A percentile compares a stretch with the other conserved stretches of the same genome.
phyloP scores from a whole-genome alignment of 2,329 filamentous ascomycete species.

The Stagonosporopsis cucurbitacearum region DNA sequence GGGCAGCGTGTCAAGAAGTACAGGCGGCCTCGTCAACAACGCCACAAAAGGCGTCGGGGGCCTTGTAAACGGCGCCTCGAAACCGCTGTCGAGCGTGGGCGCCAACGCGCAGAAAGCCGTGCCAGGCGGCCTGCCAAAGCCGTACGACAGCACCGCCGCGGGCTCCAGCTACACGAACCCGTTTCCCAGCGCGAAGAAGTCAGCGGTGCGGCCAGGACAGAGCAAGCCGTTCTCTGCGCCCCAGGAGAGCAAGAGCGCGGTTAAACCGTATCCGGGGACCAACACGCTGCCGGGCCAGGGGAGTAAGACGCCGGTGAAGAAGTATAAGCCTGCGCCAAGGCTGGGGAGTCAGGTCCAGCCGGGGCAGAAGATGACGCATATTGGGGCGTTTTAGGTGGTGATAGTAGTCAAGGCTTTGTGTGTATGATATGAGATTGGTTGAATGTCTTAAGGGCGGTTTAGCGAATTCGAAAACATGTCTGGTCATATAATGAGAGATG shows the following conservation, averaged over 20 bases:
- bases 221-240: conserved; percentile 38
- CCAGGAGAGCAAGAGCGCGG: conserved; percentile 11
- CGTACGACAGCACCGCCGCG: conserved; percentile 15
- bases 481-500: not conserved
- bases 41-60: conserved; percentile 19
- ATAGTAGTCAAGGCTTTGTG: not conserved
- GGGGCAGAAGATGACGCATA: conserved; percentile 41
- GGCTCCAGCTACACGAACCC: conserved; percentile 17
- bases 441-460: conserved; percentile 5
- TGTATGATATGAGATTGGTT: conserved; percentile 3
- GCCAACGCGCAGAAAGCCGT: conserved; percentile 9
- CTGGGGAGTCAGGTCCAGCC: conserved; percentile 32
- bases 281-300: conserved; percentile 39
- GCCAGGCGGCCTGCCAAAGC: conserved; percentile 21
- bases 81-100: conserved; percentile 10
- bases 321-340: conserved; percentile 35
- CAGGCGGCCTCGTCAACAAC: conserved; percentile 5
- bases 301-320: conserved; percentile 34
- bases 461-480: not conserved
- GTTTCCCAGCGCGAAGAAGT: conserved; percentile 32
- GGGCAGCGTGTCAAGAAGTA: not conserved
- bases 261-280: conserved; percentile 40
- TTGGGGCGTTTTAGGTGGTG: conserved; percentile 25
- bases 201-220: conserved; percentile 34
- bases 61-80: conserved; percentile 8